Percentiles rank a stretch among this genome's conserved stretches.
phyloP scores from a whole-genome alignment of 1,139 yeast genomes.

The Blastobotrys arbuscula region DNA sequence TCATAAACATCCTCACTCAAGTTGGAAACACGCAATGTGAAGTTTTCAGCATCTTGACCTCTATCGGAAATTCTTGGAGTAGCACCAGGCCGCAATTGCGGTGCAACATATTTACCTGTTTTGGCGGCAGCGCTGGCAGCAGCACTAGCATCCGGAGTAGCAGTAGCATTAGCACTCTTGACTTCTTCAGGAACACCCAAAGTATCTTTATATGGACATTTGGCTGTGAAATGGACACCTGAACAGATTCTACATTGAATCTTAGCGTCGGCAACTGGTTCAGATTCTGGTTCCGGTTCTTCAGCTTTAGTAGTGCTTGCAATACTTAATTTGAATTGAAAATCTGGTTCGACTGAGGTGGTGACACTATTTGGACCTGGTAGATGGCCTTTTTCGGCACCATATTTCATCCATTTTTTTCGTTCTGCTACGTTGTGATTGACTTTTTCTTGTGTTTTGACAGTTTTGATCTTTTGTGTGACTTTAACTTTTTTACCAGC shows the following conservation, averaged over 20 bases:
- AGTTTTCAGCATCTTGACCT: constrained; percentile 42
- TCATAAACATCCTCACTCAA: constrained; percentile 83
- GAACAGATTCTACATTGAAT: constrained; percentile 86
- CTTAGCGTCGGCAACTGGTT: constrained; percentile 42
- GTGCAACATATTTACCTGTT: constrained; percentile 61
- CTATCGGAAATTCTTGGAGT: constrained; percentile 15
- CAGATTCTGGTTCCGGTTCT: constrained; percentile 43
- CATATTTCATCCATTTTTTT: constrained; percentile 57
- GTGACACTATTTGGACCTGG: constrained; percentile 85
- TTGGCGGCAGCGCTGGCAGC: constrained; percentile 17
- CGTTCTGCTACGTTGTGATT: constrained; percentile 42
- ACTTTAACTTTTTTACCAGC: constrained; percentile 82
- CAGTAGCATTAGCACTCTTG: constrained; percentile 36
- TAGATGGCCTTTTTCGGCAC: constrained; percentile 68
- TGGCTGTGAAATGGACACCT: constrained; percentile 89
- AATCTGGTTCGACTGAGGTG: constrained; percentile 85
- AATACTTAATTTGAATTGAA: constrained; percentile 36
- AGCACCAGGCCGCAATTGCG: constrained; percentile 63
- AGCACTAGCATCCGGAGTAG: neutral
- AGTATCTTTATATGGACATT: constrained; percentile 94
- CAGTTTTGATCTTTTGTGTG: constrained; percentile 77
- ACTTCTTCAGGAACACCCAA: constrained; percentile 51
- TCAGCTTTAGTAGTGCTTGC: constrained; percentile 29
- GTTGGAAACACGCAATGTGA: constrained; percentile 88
- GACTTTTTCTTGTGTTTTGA: constrained; percentile 73